Evolutionary conservation across 495 filamentous ascomycete genomes (phyloP), one percentile per base, ranked within the genome.

Genomic region (Penicillium canariense): DNA sequence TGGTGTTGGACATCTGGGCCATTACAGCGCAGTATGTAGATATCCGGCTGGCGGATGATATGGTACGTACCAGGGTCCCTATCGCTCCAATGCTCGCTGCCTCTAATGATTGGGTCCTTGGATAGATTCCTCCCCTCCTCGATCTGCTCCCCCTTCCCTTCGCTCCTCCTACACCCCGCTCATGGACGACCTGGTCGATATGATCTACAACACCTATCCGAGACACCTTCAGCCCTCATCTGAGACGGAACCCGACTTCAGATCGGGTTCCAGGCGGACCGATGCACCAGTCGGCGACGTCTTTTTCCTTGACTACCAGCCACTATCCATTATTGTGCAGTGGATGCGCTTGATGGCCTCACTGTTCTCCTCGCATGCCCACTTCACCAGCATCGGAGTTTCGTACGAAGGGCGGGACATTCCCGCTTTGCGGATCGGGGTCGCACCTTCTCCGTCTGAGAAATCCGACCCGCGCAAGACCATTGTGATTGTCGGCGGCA

Each of bases 331-430:
- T 28, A 87, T 94, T 60, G 63, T 72, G 1, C 87, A 86, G 34
- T 98, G 94, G 94, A 91, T 97, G 90, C 84, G 83, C 26, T 75
- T 97, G 26, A 81, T 97, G 58, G 81, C 87, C 17, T 90, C 90
- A 20, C 87, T 98, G 80, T 97, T 96, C 62, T 84, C 91, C 0
- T 84, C 84, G 0, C 85, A 91, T 50, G 86, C 88, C 25, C 77
- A 79, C 30, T 77, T 91, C 59, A 83, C 86, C 47, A 89, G 71
- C 50, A 84, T 97, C 31, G 94, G 94, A 18, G 71, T 84, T 11
- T 88, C 88, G 3, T 90, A 87, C 64, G 90, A 97, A 72, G 90
- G 90, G 2, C 87, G 92, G 32, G 86, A 90, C 52, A 96, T 98
- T 36, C 80, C 80, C 25, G 92, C 85, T 0, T 70, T 98, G 38